phyloP scores from a whole-genome alignment of 768 basidiomycete genomes.

The Russula earlei region DNA sequence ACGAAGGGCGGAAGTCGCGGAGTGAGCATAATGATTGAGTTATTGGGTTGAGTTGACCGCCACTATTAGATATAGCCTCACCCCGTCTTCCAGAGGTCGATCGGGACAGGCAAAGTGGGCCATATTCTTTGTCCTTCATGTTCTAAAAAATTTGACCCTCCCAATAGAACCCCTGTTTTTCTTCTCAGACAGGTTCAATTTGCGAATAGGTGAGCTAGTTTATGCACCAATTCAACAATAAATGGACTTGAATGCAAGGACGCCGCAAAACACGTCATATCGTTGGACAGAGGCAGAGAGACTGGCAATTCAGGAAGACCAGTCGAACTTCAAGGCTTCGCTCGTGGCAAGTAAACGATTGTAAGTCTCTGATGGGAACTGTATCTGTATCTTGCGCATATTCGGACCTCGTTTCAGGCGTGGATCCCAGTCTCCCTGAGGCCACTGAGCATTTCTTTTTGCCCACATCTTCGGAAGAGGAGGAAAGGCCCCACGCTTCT shows the following conservation, averaged over 20 bases:
- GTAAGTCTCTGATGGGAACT: neutral
- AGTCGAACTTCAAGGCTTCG: conserved; percentile 2
- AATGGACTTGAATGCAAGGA: neutral
- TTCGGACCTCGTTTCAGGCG: neutral
- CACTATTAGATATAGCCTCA: neutral
- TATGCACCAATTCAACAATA: neutral
- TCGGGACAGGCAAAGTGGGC: neutral
- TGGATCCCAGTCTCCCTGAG: neutral
- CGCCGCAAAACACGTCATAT: neutral
- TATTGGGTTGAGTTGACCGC: neutral
- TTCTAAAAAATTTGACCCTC: neutral
- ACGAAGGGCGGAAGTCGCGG: neutral
- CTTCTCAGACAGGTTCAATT: neutral
- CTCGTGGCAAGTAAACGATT: neutral
- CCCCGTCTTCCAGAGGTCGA: neutral
- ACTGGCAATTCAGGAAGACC: conserved; percentile 2
- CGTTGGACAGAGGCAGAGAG: conserved; percentile 2
- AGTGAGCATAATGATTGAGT: neutral
- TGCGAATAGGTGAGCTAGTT: neutral
- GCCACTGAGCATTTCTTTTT: conserved; percentile 1
- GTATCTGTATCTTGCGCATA: neutral
- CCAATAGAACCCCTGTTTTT: neutral
- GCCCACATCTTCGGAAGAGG: conserved; percentile 1
- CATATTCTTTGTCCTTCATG: neutral
- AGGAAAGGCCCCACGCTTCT: conserved; percentile 3